Evolutionary conservation across 129 eudicot species (phyloP).

Genomic region (Silybum marianum): DNA sequence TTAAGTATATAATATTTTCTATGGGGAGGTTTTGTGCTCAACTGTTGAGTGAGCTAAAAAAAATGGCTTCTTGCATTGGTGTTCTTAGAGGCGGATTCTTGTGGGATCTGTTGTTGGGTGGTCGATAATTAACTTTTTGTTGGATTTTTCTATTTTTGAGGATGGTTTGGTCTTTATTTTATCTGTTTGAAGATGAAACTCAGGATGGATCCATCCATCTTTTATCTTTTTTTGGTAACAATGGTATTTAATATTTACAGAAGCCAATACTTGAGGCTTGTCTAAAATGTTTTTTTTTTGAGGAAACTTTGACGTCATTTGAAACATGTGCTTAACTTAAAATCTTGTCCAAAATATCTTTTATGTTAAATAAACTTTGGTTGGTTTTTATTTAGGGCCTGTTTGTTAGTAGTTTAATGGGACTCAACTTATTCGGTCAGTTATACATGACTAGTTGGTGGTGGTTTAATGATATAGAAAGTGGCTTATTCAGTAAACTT

Average conservation of each 20-base stretch:
- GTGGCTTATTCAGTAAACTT: too few relatives aligned
- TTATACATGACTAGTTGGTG: too few relatives aligned
- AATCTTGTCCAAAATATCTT: too few relatives aligned
- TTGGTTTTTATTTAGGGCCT: too few relatives aligned
- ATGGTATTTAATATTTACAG: not conserved
- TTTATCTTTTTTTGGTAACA: not conserved
- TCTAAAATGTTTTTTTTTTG: not conserved
- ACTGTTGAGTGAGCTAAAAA: not conserved
- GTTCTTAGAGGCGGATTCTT: not conserved
- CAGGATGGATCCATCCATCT: not conserved
- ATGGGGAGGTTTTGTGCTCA: not conserved
- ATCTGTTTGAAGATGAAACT: not conserved
- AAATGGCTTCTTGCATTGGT: too few relatives aligned
- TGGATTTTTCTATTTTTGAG: not conserved
- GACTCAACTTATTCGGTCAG: too few relatives aligned
- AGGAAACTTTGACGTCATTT: not conserved
- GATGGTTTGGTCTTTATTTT: not conserved
- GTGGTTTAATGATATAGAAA: too few relatives aligned
- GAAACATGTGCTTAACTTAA: too few relatives aligned
- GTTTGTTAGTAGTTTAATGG: too few relatives aligned
- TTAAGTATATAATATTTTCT: too few relatives aligned
- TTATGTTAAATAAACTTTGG: too few relatives aligned
- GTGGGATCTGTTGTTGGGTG: not conserved
- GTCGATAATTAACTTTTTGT: not conserved
- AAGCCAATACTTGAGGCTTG: not conserved